These are phyloP conservation scores for Epichloe glyceriae DNA, from an alignment of 2,329 filamentous ascomycete species.

Conservation along the genomic window DNA sequence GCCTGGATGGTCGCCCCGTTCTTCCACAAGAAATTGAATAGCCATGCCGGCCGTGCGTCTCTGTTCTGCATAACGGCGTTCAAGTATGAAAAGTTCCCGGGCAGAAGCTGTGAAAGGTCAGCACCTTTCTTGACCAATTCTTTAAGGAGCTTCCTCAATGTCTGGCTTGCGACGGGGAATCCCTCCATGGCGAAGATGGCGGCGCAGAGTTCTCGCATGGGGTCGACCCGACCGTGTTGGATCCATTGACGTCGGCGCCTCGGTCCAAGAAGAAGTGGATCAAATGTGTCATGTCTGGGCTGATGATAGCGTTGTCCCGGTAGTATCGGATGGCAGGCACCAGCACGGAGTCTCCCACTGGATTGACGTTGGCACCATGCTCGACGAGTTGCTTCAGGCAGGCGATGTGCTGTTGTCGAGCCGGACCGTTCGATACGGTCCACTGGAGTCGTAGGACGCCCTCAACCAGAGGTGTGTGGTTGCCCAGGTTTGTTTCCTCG, in stretches of 20 bases:
- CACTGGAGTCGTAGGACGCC: background rate
- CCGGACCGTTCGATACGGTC: too few relatives aligned
- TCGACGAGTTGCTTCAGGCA: background rate
- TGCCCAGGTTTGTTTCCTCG: background rate
- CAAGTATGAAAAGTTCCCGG: background rate
- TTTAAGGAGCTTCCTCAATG: background rate
- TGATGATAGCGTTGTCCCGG: background rate
- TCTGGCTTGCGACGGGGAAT: background rate
- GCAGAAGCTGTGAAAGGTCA: background rate
- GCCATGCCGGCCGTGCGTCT: background rate
- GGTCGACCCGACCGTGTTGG: background rate
- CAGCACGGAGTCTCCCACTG: background rate
- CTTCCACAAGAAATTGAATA: background rate
- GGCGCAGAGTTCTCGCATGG: background rate
- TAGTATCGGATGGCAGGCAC: background rate
- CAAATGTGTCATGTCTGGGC: background rate
- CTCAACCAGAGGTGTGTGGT: background rate
- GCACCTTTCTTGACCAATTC: background rate
- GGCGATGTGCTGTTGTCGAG: background rate
- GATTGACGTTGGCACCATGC: background rate
- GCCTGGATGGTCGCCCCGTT: background rate
- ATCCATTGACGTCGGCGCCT: constrained; percentile 1
- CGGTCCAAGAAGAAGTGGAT: background rate
- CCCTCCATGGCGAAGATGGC: background rate
- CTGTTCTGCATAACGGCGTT: background rate